Base-by-base conservation (phyloP, 2,329 filamentous ascomycete species). In the Dendryphion nanum region DNA sequence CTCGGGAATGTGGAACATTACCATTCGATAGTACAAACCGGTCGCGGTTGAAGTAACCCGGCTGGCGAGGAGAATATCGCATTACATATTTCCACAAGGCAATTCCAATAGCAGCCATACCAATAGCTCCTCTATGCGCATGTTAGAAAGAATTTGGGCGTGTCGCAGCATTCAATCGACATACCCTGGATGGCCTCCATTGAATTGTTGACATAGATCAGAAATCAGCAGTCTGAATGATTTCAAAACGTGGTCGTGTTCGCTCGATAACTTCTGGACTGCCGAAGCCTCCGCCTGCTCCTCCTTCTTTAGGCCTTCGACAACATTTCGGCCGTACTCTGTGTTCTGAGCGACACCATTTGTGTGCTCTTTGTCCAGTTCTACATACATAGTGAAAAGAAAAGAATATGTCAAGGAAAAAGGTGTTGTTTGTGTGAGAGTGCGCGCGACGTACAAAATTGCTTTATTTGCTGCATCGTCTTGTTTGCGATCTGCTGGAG, bases 151-250 rank as follows among this genome's bases (percentile, higher is more conserved):
- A 2, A 17, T 13, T 51, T 31, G 51, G 45, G 24, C 17, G 15
- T 18, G 26, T 16, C n/a, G 5, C 14, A 28, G 12, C 5, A 10
- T n/a, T 18, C 10, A 12, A 8, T 10, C 17, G 12, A 35, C 71
- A 50, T 68, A 82, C 77, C 82, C 82, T 14, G 82, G 82, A 54
- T 86, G 83, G 0, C 83, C 83, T 23, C 81, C 81, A 45, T 78
- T 78, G 62, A 84, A 86, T 47, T 86, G 82, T 57, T 86, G 75
- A 51, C 81, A 85, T 3, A 86, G 64, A 55, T 86, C 83, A 30
- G 82, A 80, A 41, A 86, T 81, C 19, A 86, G 64, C 34, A 77
- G 67, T 38, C 82, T 71, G 54, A 84, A 83, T 5, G 76, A 77
- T 49, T 73, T 74, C 35, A 85, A 62, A 2, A 82, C 77, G 15